Conservation (phyloP, 1,139 yeast species). For the Blastobotrys persicus region DNA sequence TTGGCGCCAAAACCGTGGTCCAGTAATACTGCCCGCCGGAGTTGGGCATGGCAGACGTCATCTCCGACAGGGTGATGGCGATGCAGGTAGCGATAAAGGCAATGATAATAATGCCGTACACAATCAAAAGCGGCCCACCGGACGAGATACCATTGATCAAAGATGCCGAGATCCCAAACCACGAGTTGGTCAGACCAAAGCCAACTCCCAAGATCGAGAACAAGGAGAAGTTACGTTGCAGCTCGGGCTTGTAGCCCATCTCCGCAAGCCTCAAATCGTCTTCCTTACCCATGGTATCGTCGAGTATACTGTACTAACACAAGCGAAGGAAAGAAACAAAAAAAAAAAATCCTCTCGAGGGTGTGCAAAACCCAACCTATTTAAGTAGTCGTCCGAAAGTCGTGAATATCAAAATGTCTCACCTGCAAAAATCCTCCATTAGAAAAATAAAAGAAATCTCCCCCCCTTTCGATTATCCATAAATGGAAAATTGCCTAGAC, state of each 20-base stretch:
- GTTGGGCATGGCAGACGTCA: constrained; percentile 52
- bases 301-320: background rate
- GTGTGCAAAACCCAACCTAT: too few species aligned
- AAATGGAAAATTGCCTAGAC: constrained; percentile 1
- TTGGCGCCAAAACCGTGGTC: constrained; percentile 56
- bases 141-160: constrained; percentile 32
- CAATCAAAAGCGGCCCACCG: constrained; percentile 45
- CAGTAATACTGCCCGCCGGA: constrained; percentile 65
- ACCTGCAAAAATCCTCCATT: background rate
- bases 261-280: constrained; percentile 29
- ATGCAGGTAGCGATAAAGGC: constrained; percentile 47
- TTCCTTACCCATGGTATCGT: background rate
- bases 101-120: constrained; percentile 74
- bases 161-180: constrained; percentile 41
- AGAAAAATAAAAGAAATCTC: background rate
- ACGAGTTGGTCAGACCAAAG: constrained; percentile 39
- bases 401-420: constrained; percentile 5
- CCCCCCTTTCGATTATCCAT: background rate
- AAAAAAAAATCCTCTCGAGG: background rate
- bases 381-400: too few species aligned
- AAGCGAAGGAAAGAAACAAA: background rate
- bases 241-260: constrained; percentile 42
- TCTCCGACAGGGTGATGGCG: constrained; percentile 50
- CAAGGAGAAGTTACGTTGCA: constrained; percentile 38
- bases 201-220: constrained; percentile 40